Percentiles rank a stretch among this genome's conserved stretches.
These are phyloP conservation scores for Calonectria pteridis DNA, from an alignment of 2,329 filamentous ascomycete genomes.

Conservation along the genomic window DNA sequence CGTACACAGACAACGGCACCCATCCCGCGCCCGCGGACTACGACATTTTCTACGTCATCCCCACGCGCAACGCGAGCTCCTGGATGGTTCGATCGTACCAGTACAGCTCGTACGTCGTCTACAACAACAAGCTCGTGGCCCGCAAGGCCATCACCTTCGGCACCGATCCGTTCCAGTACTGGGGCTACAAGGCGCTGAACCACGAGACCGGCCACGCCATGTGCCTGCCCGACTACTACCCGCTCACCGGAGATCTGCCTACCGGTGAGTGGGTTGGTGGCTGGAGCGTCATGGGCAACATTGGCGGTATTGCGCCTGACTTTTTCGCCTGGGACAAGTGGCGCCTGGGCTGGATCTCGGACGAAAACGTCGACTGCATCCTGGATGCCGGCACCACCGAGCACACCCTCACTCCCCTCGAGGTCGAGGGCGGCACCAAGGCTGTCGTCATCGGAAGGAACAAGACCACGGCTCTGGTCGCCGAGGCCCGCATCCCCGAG, in stretches of 20 bases:
- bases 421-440: conserved; percentile 30
- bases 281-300: conserved; percentile 53
- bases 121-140: conserved; percentile 48
- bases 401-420: conserved; percentile 38
- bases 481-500: conserved; percentile 45
- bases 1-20: conserved; percentile 23
- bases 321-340: conserved; percentile 56
- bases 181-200: conserved; percentile 51
- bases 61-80: conserved; percentile 17
- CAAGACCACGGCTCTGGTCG: conserved; percentile 44
- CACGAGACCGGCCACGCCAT: conserved; percentile 55
- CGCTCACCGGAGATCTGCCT: conserved; percentile 39
- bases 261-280: conserved; percentile 50
- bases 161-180: conserved; percentile 45
- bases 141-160: conserved; percentile 50
- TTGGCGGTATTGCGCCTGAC: conserved; percentile 50
- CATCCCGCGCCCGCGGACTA: conserved; percentile 13
- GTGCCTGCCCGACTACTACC: conserved; percentile 54
- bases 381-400: conserved; percentile 37
- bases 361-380: conserved; percentile 50
- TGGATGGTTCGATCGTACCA: conserved; percentile 23
- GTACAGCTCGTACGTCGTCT: not conserved
- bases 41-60: conserved; percentile 34
- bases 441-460: conserved; percentile 29
- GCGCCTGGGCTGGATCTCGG: conserved; percentile 52